Conservation (phyloP, 805 yeast genomes). For the Deakozyma indianensis region DNA sequence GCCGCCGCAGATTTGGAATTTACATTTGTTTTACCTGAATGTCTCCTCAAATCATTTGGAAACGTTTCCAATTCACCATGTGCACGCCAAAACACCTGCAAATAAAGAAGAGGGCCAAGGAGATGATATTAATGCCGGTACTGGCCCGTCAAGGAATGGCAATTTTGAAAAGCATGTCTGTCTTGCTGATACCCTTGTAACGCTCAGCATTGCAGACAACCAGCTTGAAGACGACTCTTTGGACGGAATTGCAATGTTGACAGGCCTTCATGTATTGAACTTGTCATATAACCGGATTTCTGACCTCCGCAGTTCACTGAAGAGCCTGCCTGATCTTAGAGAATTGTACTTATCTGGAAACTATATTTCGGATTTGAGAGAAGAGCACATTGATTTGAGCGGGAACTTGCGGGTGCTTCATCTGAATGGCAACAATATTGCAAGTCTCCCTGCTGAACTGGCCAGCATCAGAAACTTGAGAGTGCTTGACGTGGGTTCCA, state of each 20-base stretch:
- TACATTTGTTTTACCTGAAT: constrained; percentile 21
- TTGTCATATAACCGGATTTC: constrained; percentile 71
- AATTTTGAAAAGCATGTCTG: not conserved
- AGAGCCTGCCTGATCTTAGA: constrained; percentile 39
- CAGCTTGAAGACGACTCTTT: constrained; percentile 66
- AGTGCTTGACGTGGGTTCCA: constrained; percentile 81
- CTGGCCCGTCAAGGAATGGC: not conserved
- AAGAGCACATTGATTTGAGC: constrained; percentile 66
- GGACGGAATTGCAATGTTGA: constrained; percentile 45
- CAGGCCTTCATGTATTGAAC: constrained; percentile 48
- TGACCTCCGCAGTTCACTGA: constrained; percentile 67
- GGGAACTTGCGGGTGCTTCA: constrained; percentile 43
- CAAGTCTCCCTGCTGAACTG: constrained; percentile 78
- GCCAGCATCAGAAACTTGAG: constrained; percentile 49
- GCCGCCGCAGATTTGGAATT: constrained; percentile 53
- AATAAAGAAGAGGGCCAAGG: not conserved
- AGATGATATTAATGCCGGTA: not conserved
- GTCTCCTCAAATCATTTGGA: constrained; percentile 14
- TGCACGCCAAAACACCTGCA: not conserved
- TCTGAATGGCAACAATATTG: constrained; percentile 73
- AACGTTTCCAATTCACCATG: constrained; percentile 5
- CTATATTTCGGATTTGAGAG: constrained; percentile 45
- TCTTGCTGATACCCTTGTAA: constrained; percentile 36
- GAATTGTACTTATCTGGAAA: constrained; percentile 77
- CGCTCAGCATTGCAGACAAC: constrained; percentile 67